A percentile compares a stretch with the other conserved stretches of the same genome.
Conservation (phyloP, 2,329 filamentous ascomycete species). For the Penicillium palitans region DNA sequence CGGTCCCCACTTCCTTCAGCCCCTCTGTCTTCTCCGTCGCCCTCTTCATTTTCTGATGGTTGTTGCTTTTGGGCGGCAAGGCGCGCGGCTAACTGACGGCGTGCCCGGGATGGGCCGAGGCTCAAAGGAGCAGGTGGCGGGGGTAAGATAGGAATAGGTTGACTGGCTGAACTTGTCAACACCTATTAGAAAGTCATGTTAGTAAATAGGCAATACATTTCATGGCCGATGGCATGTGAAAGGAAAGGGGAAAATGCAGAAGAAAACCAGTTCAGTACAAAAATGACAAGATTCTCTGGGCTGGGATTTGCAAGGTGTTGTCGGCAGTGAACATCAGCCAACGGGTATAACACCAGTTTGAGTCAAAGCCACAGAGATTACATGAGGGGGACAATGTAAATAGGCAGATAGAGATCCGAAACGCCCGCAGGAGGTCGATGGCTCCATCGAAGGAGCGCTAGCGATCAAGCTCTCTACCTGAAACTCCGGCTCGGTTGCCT, state of each 20-base stretch:
- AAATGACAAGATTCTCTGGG: neutral
- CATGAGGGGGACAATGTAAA: neutral
- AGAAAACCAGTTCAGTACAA: neutral
- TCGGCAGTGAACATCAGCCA: neutral
- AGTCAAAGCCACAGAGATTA: neutral
- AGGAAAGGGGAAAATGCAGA: neutral
- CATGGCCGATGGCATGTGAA: neutral
- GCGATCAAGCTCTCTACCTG: neutral
- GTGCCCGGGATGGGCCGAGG: constrained; percentile 80
- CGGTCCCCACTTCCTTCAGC: constrained; percentile 23
- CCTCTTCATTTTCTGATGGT: constrained; percentile 45
- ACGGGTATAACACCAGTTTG: neutral
- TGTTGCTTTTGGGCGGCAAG: constrained; percentile 74
- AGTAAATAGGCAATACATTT: constrained; percentile 8
- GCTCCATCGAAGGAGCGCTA: neutral
- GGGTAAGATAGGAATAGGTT: constrained; percentile 46
- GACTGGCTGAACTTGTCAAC: constrained; percentile 38
- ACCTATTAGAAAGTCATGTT: constrained; percentile 22
- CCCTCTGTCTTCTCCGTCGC: constrained; percentile 28
- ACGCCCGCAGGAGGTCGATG: neutral
- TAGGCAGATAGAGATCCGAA: neutral
- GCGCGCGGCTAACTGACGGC: constrained; percentile 85
- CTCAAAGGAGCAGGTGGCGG: constrained; percentile 76
- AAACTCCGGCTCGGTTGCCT: neutral
- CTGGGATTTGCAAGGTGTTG: neutral